Percentiles rank a stretch among this genome's conserved stretches.
phyloP scores from a whole-genome alignment of 2,329 filamentous ascomycete species.

The Alternaria alternata region DNA sequence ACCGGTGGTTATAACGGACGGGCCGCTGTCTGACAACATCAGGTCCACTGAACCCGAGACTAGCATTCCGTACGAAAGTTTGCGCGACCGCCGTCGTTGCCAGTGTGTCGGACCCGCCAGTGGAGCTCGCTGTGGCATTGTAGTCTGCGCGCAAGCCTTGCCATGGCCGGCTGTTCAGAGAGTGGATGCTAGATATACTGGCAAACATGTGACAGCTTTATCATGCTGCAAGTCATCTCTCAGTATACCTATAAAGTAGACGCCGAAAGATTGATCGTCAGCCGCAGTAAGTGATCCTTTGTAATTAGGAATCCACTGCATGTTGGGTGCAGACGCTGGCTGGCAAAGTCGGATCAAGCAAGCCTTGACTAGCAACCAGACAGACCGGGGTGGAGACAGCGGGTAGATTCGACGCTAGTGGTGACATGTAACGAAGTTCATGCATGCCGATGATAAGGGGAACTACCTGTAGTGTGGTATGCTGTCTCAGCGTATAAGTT shows the following conservation, averaged over 20 bases:
- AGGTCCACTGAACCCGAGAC: neutral
- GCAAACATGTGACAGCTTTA: neutral
- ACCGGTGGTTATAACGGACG: slow-evolving; percentile 4
- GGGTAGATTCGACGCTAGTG: neutral
- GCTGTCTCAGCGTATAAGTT: neutral
- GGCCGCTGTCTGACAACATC: slow-evolving; percentile 2
- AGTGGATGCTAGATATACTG: neutral
- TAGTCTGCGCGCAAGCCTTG: neutral
- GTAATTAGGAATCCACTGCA: neutral
- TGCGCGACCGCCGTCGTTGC: neutral
- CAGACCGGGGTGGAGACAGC: neutral
- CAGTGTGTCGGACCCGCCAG: neutral
- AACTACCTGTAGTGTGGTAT: neutral
- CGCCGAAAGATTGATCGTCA: neutral
- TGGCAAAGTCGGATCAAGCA: neutral
- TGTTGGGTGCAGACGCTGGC: neutral
- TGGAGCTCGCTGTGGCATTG: neutral
- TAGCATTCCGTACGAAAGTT: neutral
- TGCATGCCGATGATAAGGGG: neutral
- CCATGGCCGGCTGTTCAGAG: neutral
- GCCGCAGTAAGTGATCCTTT: neutral
- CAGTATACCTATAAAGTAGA: no score
- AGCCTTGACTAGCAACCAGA: neutral
- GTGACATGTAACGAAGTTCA: neutral
- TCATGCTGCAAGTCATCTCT: neutral